Base-by-base conservation (phyloP, 176 grass and related monocot species). In the Triticum monococcum region DNA sequence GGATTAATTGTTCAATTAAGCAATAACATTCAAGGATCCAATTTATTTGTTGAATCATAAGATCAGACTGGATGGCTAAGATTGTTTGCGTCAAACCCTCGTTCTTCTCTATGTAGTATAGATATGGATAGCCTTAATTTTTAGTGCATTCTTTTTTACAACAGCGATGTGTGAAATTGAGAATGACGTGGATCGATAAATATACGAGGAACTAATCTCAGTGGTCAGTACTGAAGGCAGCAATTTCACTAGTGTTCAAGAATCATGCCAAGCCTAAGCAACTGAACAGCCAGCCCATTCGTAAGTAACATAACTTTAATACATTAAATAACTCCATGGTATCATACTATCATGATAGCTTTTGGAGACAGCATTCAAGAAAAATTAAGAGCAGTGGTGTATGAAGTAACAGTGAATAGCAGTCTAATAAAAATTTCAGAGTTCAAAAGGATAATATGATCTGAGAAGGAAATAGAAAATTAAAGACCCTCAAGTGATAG, bases 171-270 rank as follows among this genome's bases (percentile, higher is more conserved):
- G 68, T 83, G 81, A 68, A 12, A 61, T 18, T 62, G 25, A 75
- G 35, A 75, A 46, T 20, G 24, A 71, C 35, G 57, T 77, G 12
- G 57, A 50, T 54, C 61, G 35, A 50, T 61, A 68, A 68, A 50
- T 66, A 75, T 50, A 33, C 8, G 0, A 85, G 24, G 17, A 75
- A 77, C 18, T 66, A 77, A 17, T 85, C 37, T 67, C 26, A 37
- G 28, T 77, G 41, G 12, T 66, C 12, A 26, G 24, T 36, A 77
- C 28, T 36, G 57, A 85, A 65, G 60, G 26, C 30, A 25, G 30
- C 20, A 35, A 85, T 77, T 77, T 52, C 11, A 84, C 35, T 62
- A 45, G 38, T 8, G 30, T 66, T 85, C 61, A 85, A 50, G 22
- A 74, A 74, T 74, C 33, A 22, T 22, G 70, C 46, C n/a, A 18